A percentile compares a stretch with the other conserved stretches of the same genome.
Evolutionary conservation across 495 filamentous ascomycete genomes (phyloP).

Genomic region (Chaetomidium leptoderma): DNA sequence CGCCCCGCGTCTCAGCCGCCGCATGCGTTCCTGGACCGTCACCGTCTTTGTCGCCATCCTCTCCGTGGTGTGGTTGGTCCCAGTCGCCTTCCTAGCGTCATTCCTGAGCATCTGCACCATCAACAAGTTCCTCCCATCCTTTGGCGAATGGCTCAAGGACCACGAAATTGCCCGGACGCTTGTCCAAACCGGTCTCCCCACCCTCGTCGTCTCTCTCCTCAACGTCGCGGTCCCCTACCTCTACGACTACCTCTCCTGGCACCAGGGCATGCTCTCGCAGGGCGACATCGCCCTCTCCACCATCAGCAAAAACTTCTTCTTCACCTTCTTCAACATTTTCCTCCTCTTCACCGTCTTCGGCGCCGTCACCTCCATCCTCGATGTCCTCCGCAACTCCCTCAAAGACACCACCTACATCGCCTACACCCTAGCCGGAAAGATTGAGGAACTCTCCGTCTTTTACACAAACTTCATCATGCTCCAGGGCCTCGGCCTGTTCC

Average conservation of each 20-base stretch:
- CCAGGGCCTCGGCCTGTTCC: constrained; percentile 87
- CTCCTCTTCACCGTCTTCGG: constrained; percentile 89
- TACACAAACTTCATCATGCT: constrained; percentile 95
- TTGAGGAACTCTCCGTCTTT: constrained; percentile 70
- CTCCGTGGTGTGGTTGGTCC: constrained; percentile 82
- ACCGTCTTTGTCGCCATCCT: constrained; percentile 76
- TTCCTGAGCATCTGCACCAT: constrained; percentile 75
- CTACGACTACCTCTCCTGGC: constrained; percentile 86
- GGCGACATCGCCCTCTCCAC: constrained; percentile 92
- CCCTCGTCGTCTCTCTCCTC: constrained; percentile 74
- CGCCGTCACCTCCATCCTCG: constrained; percentile 67
- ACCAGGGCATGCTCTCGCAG: constrained; percentile 91
- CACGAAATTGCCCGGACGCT: constrained; percentile 68
- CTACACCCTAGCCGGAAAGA: constrained; percentile 65
- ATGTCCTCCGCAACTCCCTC: constrained; percentile 65
- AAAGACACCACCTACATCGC: constrained; percentile 77
- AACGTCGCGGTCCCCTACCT: constrained; percentile 88
- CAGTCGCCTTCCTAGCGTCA: constrained; percentile 75
- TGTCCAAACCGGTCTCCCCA: constrained; percentile 83
- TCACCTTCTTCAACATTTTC: constrained; percentile 99
- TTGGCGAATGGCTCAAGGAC: constrained; percentile 60
- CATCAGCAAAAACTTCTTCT: constrained; percentile 99
- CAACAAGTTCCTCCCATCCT: constrained; percentile 61
- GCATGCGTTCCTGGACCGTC: constrained; percentile 73
- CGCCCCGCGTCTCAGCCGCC: constrained; percentile 65